Evolutionary conservation across 441 rosid genomes (phyloP).

Genomic region (Corymbia calophylla): DNA sequence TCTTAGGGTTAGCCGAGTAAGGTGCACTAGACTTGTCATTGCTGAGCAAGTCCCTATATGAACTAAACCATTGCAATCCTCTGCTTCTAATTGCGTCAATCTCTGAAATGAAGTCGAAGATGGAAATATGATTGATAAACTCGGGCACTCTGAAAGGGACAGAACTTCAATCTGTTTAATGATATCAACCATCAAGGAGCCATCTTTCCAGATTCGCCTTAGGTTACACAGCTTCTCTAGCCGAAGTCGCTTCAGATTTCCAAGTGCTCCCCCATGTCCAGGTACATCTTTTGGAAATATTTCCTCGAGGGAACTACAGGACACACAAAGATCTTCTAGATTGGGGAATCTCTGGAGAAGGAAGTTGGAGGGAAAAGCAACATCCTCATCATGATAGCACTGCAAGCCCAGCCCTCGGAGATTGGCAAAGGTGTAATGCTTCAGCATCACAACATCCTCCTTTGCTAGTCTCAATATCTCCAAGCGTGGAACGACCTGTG

Average conservation of each 20-base stretch:
- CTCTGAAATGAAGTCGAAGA: neutral
- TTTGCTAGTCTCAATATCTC: neutral
- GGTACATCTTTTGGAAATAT: too few relatives aligned
- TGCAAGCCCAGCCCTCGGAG: too few relatives aligned
- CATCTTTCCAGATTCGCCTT: neutral
- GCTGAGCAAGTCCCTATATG: neutral
- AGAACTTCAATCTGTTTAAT: neutral
- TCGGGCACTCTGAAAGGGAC: rapidly evolving
- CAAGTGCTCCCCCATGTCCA: too few relatives aligned
- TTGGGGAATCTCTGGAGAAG: too few relatives aligned
- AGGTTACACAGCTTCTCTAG: rapidly evolving
- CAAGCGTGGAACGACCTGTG: neutral
- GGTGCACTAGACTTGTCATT: neutral
- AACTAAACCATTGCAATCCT: neutral
- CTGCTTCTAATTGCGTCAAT: rapidly evolving
- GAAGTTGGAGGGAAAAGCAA: too few relatives aligned
- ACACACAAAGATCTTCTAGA: too few relatives aligned
- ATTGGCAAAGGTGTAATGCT: neutral
- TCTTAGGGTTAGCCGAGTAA: neutral
- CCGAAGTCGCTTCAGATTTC: rapidly evolving
- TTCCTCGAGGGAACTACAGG: too few relatives aligned
- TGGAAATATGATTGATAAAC: neutral
- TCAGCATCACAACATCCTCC: neutral
- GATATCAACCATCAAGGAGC: neutral
- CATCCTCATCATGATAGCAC: too few relatives aligned